Conservation (phyloP, 1,284 basidiomycete genomes). For the Fomitopsis pinicola region DNA sequence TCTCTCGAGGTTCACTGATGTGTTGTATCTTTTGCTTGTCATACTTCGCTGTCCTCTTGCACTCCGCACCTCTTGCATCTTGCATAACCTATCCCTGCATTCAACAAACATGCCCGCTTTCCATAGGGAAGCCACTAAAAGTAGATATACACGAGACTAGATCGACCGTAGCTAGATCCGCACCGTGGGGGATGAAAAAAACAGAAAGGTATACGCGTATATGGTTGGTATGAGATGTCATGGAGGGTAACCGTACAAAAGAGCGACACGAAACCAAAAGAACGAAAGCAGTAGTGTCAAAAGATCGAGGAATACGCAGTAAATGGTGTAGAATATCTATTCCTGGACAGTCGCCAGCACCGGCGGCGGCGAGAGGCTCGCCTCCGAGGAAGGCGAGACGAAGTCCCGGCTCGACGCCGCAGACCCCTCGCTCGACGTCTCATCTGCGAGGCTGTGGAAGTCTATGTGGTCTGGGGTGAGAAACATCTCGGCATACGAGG, state of each 20-base stretch:
- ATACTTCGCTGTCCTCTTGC: neutral
- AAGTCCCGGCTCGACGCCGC: neutral
- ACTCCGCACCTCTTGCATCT: neutral
- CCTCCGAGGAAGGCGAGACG: neutral
- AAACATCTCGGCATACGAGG: conserved; percentile 25
- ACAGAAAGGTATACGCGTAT: conserved; percentile 6
- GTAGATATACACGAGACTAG: conserved; percentile 7
- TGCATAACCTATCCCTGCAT: neutral
- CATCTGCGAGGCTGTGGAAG: neutral
- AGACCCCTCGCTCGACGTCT: neutral
- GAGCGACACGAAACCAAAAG: neutral
- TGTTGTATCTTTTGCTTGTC: neutral
- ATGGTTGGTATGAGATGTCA: neutral
- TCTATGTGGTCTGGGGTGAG: conserved; percentile 19
- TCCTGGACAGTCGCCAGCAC: neutral
- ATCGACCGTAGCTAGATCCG: neutral
- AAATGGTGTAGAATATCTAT: neutral
- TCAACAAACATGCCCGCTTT: conserved; percentile 2
- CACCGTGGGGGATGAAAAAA: neutral
- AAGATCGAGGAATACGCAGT: neutral
- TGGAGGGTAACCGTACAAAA: neutral
- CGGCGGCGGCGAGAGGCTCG: neutral
- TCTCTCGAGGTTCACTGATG: conserved; percentile 57
- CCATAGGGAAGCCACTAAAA: conserved; percentile 6
- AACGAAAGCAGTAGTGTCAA: neutral